Evolutionary conservation across 1,284 basidiomycete genomes (phyloP), one percentile per base, ranked within the genome.

Genomic region (Neonothopanus nambi): DNA sequence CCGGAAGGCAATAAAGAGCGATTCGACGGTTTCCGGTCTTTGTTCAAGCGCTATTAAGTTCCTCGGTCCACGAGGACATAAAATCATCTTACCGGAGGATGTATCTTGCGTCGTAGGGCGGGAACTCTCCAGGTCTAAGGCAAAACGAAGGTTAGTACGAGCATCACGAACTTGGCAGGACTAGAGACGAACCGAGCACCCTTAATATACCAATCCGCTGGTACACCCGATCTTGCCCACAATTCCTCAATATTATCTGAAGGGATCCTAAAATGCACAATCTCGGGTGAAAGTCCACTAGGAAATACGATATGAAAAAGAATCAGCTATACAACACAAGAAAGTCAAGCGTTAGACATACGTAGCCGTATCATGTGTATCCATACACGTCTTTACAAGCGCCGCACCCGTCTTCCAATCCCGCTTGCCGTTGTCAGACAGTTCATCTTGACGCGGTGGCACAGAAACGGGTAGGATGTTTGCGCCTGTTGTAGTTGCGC

Each of bases 11-110:
- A 95, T 75, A 75, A 97, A 95, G 26, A 98, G 82, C 1, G 92
- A 95, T 70, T 98, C 95, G 36, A 95, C 85, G 1, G 95, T 98
- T 71, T 98, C 95, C 2, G 95, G 95, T 3, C 93, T 91, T 55
- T 11, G 30, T 33, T 33, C 13, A 8, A 13, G 13, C 13, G 2
- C 2, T 2, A 33, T 9, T 33, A 9, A 49, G 26, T 21, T 12
- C 20, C 8, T n/a, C 12, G n/a, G 36, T 18, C 7, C 13, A 42
- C 15, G 23, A 33, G 41, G 47, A 20, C 21, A 44, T 39, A 20
- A 15, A 36, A 51, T 15, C 21, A 49, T 63, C 76, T 20, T 57
- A 84, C 85, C 91, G 79, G 13, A 96, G 81, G 59, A 97, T 96
- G 67, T 98, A 97, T 51, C 93, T 84, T 11, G 93, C 91, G 62